phyloP scores from a whole-genome alignment of 176 grass and related monocot species.

The Olyra latifolia region DNA sequence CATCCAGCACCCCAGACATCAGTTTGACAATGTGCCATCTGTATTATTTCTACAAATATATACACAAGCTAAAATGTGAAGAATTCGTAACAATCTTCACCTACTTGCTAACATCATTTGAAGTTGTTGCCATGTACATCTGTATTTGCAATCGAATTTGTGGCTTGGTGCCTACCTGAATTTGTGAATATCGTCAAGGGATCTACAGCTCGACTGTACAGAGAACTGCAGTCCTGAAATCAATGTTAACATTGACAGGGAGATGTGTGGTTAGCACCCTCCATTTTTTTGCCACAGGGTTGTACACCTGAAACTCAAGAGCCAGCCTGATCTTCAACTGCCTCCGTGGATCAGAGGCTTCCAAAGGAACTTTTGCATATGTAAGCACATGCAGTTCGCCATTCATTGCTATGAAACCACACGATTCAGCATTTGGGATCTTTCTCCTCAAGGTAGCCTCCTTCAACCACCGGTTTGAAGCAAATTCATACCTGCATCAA shows the following conservation, averaged over 20 bases:
- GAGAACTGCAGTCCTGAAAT: slow-evolving; percentile 64
- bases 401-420: slow-evolving; percentile 71
- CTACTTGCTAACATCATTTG: background rate
- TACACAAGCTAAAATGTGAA: slow-evolving; percentile 8
- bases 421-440: slow-evolving; percentile 48
- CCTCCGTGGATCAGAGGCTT: slow-evolving; percentile 35
- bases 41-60: slow-evolving; percentile 16
- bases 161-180: background rate
- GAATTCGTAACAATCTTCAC: background rate
- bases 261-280: slow-evolving; percentile 53
- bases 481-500: slow-evolving; percentile 65
- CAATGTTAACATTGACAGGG: slow-evolving; percentile 46
- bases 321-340: slow-evolving; percentile 42
- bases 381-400: slow-evolving; percentile 68
- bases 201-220: slow-evolving; percentile 69
- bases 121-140: slow-evolving; percentile 4
- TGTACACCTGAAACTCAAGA: slow-evolving; percentile 81
- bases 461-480: slow-evolving; percentile 61
- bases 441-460: slow-evolving; percentile 63
- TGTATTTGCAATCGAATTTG: slow-evolving; percentile 26
- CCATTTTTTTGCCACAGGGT: slow-evolving; percentile 64
- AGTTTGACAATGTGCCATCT: background rate
- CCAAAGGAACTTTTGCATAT: slow-evolving; percentile 35
- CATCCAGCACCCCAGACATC: background rate
- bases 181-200: slow-evolving; percentile 9